Evolutionary conservation across 2,329 filamentous ascomycete genomes (phyloP).

Genomic region (Scedosporium dehoogii): DNA sequence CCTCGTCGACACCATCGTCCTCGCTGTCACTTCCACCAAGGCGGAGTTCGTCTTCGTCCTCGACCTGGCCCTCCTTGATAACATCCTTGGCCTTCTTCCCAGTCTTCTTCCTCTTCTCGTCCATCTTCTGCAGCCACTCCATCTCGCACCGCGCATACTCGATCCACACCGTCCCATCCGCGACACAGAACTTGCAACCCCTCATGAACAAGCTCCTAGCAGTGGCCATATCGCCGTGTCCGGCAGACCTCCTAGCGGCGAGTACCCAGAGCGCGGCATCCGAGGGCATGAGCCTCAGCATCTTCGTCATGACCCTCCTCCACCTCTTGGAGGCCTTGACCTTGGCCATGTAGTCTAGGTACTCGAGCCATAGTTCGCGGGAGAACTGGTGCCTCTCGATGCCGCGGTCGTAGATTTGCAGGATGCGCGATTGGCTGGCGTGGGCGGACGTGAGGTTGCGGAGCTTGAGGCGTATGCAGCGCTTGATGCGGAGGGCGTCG

Average conservation of each 20-base stretch:
- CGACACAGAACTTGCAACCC: constrained; percentile 80
- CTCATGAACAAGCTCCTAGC: constrained; percentile 80
- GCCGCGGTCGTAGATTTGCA: constrained; percentile 80
- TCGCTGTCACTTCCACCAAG: constrained; percentile 32
- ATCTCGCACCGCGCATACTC: constrained; percentile 89
- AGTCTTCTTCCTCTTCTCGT: constrained; percentile 57
- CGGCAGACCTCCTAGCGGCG: constrained; percentile 68
- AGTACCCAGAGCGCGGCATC: constrained; percentile 80
- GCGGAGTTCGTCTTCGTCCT: constrained; percentile 38
- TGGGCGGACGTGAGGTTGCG: constrained; percentile 55
- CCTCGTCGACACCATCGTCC: constrained; percentile 30
- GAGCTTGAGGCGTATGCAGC: constrained; percentile 71
- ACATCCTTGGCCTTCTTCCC: constrained; percentile 24
- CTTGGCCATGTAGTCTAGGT: constrained; percentile 69
- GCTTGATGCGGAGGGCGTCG: constrained; percentile 70
- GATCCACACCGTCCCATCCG: constrained; percentile 65
- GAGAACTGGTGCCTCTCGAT: constrained; percentile 78
- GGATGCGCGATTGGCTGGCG: constrained; percentile 70
- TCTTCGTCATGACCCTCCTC: constrained; percentile 54
- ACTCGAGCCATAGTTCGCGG: constrained; percentile 77
- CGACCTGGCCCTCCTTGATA: constrained; percentile 35
- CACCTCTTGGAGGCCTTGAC: constrained; percentile 57
- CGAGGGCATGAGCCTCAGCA: constrained; percentile 75
- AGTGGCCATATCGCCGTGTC: constrained; percentile 75
- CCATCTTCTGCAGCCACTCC: constrained; percentile 79